A percentile compares a stretch with the other conserved stretches of the same genome.
Evolutionary conservation across 2,329 filamentous ascomycete species (phyloP).

Genomic region (Diplodia sapinea): DNA sequence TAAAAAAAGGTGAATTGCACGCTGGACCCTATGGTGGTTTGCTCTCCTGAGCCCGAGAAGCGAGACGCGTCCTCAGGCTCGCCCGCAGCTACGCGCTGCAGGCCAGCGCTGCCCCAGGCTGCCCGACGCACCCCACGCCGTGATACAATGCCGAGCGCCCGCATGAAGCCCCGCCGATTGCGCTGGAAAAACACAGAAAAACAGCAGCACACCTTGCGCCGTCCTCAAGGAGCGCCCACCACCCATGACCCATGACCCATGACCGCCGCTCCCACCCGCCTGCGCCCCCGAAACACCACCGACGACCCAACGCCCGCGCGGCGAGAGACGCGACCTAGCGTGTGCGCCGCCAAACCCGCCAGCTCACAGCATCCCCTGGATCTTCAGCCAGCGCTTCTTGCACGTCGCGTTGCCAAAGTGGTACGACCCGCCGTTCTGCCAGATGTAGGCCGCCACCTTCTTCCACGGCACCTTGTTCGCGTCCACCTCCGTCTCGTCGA

Average conservation of each 20-base stretch:
- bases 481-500: slow-evolving; percentile 29
- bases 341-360: background rate
- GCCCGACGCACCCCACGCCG: background rate
- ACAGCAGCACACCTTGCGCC: background rate
- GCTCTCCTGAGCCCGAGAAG: background rate
- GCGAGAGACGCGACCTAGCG: background rate
- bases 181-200: slow-evolving; percentile 24
- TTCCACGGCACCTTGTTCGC: slow-evolving; percentile 62
- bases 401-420: slow-evolving; percentile 66
- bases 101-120: background rate
- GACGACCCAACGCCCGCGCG: background rate
- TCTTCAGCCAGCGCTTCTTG: slow-evolving; percentile 65
- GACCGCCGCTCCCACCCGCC: background rate
- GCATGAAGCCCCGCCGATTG: slow-evolving; percentile 14
- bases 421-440: slow-evolving; percentile 60
- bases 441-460: slow-evolving; percentile 61
- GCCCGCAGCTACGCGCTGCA: background rate
- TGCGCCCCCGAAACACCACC: background rate
- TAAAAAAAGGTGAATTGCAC: background rate
- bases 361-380: slow-evolving; percentile 25
- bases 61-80: background rate
- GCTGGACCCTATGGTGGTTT: slow-evolving; percentile 1
- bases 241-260: background rate
- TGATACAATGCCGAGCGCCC: slow-evolving; percentile 16
- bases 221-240: background rate